Evolutionary conservation across 2,329 filamentous ascomycete genomes (phyloP), one percentile per base, ranked within the genome.

Genomic region (Stromatinia cepivora): DNA sequence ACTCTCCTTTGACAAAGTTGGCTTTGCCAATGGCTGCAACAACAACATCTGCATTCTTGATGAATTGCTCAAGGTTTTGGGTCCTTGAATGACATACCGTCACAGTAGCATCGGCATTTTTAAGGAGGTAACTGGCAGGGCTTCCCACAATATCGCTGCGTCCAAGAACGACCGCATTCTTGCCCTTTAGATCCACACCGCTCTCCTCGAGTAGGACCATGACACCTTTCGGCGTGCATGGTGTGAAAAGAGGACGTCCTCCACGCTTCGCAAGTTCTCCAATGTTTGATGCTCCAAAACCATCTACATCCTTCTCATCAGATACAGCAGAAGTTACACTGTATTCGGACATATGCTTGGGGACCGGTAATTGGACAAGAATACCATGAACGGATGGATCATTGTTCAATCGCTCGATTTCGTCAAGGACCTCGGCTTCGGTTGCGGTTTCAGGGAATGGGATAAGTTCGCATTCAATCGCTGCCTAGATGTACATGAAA

Each of bases 131-230:
- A 84, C 94, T 97, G 78, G 98, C 93, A 25, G 95, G 95, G 80
- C 93, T 97, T 74, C 95, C 95, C 46, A 99, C 95, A 77, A 99
- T 99, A 79, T 99, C 94, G 80, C 94, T 98, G 70, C 95, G 88
- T 62, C 95, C 95, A 63, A 99, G 84, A 22, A 99, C 94, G 3
- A 98, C 94, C 46, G 95, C 95, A 75, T 94, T 90, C 85, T 98
- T 98, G 75, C 95, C 95, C 67, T 86, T 87, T 67, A 95, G 84
- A 68, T 96, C 88, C 53, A 99, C 87, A 10, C 93, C 94, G 28
- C 90, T 88, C 80, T 95, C 92, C 79, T 92, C 82, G 70, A 99
- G 84, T 75, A 99, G 85, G 54, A 92, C 91, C 94, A 99, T 98
- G 78, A 97, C 92, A 77, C 95, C 95, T 83, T 97, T 94, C 66